Base-by-base conservation (phyloP, 371 early-diverging fungal species). In the Chytridium lagenaria region DNA sequence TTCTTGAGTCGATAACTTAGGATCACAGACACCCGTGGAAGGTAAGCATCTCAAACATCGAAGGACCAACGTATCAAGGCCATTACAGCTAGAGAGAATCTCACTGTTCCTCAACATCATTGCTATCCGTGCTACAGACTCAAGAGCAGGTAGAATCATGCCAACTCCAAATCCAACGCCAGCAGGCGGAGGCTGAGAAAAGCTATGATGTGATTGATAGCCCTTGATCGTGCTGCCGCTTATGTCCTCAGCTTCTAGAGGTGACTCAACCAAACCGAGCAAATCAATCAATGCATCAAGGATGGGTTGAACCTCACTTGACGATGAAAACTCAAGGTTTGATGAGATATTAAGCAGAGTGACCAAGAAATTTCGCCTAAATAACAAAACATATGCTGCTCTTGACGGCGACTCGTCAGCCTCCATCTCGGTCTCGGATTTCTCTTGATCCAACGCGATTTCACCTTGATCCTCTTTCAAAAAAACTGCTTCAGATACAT, bases 21-120 rank as follows among this genome's bases (percentile, higher is more conserved):
- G 66, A 66, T 66, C 66, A 26, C 44, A 38, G 10, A 40, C 30
- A 15, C 49, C 44, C 16, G 5, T 44, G n/a, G 15, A 2, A 15
- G 66, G 66, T 2, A 66, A 26, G 66, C 66, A 66, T 2, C 66
- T 38, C 39, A 66, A 16, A 44, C 44, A 38, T 5, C 44, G n/a
- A 7, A 22, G 23, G 3, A 44, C 38, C 10, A 66, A 19, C 28
- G 23, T 28, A 28, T 40, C 49, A 10, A 66, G 44, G 15, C 49
- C 66, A 15, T 22, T 2, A 44, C 44, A 66, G 38, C 66, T 15
- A 5, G 30, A 23, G 12, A 44, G 38, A 3, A 44, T 26, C 2
- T 37, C 38, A 2, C 40, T 44, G 30, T 66, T 66, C 28, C 66
- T 3, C 23, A 66, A 28, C 66, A 40, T 15, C 26, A 44, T 38